Conservation (phyloP, 1,139 yeast species). For the Groenewaldozyma auringiensis region DNA sequence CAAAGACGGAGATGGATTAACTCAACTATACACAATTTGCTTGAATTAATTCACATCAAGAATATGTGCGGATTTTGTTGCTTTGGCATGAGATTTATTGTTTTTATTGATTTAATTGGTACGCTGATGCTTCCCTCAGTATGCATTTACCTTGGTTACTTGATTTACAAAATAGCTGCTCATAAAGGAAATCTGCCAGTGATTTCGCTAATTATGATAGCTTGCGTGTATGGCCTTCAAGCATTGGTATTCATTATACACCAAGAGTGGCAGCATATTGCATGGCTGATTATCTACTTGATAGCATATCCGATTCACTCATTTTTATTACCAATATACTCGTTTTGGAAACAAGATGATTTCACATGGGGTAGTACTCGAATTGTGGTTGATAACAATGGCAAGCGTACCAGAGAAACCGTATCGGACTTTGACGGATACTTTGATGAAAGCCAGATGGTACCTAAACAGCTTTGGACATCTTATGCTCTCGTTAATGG, state of each 20-base stretch:
- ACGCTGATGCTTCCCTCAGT: conserved; percentile 33
- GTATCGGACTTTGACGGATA: conserved; percentile 23
- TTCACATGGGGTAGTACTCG: conserved; percentile 36
- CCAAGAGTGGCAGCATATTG: conserved; percentile 34
- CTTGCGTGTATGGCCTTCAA: conserved; percentile 32
- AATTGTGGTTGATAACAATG: conserved; percentile 31
- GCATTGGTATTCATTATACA: conserved; percentile 30
- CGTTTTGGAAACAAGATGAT: conserved; percentile 36
- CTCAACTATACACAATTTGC: conserved; percentile 34
- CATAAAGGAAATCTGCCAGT: conserved; percentile 28
- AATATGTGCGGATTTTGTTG: conserved; percentile 34
- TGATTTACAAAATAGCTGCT: conserved; percentile 30
- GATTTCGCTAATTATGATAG: conserved; percentile 31
- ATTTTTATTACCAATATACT: conserved; percentile 31
- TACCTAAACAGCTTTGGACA: conserved; percentile 27
- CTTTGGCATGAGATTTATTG: conserved; percentile 33
- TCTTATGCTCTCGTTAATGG: conserved; percentile 26
- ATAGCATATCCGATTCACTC: conserved; percentile 34
- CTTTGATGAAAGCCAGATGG: conserved; percentile 10
- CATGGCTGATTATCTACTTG: conserved; percentile 34
- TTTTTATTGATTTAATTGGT: conserved; percentile 31
- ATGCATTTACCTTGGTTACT: conserved; percentile 29
- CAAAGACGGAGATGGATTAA: conserved; percentile 37
- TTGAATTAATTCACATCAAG: conserved; percentile 28
- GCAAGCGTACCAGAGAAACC: conserved; percentile 22